Evolutionary conservation across 2,329 filamentous ascomycete species (phyloP).

Genomic region (Penicillium sclerotiorum): DNA sequence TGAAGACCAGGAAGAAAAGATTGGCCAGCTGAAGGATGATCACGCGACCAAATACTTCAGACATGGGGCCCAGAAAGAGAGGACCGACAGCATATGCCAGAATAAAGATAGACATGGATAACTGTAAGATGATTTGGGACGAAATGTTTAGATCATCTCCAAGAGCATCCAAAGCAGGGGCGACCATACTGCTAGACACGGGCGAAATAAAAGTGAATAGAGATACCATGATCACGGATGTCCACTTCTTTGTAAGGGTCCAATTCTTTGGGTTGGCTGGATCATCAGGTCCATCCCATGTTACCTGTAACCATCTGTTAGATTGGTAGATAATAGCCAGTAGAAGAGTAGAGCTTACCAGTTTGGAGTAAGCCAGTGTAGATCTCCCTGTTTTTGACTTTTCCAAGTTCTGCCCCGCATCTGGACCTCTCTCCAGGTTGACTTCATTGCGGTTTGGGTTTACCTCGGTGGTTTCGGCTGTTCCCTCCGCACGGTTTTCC

Average conservation of each 20-base stretch:
- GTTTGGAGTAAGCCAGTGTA: slow-evolving; percentile 1
- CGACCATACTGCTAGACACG: slow-evolving; percentile 64
- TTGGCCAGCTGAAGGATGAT: slow-evolving; percentile 59
- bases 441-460: neutral
- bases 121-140: slow-evolving; percentile 46
- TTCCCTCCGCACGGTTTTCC: neutral
- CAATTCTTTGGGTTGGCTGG: slow-evolving; percentile 57
- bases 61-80: slow-evolving; percentile 55
- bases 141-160: slow-evolving; percentile 57
- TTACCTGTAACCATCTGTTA: slow-evolving; percentile 38
- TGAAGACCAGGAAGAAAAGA: slow-evolving; percentile 60
- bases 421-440: neutral
- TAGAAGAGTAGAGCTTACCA: slow-evolving; percentile 11
- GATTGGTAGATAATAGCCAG: slow-evolving; percentile 14
- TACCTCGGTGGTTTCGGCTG: neutral
- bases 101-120: slow-evolving; percentile 59
- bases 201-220: slow-evolving; percentile 65
- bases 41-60: slow-evolving; percentile 60
- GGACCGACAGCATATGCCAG: slow-evolving; percentile 58
- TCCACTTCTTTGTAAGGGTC: slow-evolving; percentile 60
- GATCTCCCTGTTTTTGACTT: slow-evolving; percentile 7
- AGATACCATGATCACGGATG: slow-evolving; percentile 57
- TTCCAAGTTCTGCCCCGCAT: slow-evolving; percentile 3
- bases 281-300: slow-evolving; percentile 58
- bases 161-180: slow-evolving; percentile 56